These are phyloP conservation scores for Phylloboletellus chloephorus DNA, from an alignment of 1,284 basidiomycete genomes.

Conservation along the genomic window DNA sequence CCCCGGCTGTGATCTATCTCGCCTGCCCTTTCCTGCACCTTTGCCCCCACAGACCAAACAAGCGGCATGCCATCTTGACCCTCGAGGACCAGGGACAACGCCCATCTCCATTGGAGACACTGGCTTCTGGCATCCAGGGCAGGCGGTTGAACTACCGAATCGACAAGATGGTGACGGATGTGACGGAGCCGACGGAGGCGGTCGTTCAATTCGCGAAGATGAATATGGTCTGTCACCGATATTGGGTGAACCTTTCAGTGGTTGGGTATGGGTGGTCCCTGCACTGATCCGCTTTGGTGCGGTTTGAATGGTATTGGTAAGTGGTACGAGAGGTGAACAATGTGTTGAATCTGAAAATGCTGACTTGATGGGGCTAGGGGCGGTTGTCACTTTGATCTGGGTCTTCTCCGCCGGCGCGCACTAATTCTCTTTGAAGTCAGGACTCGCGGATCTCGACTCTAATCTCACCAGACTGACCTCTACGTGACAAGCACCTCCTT, in stretches of 20 bases:
- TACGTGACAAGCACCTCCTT: conserved; percentile 63
- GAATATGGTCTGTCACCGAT: conserved; percentile 21
- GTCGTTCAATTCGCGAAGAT: conserved; percentile 46
- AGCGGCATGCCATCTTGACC: conserved; percentile 67
- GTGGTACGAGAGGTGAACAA: conserved; percentile 18
- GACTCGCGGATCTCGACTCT: background rate
- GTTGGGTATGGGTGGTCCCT: conserved; percentile 9
- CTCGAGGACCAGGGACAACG: conserved; percentile 75
- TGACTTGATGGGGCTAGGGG: conserved; percentile 23
- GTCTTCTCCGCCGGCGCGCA: conserved; percentile 57
- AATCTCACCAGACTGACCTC: conserved; percentile 44
- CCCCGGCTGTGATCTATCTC: conserved; percentile 57
- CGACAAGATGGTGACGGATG: conserved; percentile 45
- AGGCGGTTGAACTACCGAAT: conserved; percentile 59
- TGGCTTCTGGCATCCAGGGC: conserved; percentile 65
- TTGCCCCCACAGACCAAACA: conserved; percentile 79
- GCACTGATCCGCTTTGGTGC: conserved; percentile 24
- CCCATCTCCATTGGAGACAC: conserved; percentile 79
- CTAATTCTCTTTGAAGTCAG: conserved; percentile 34
- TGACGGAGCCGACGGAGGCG: conserved; percentile 37
- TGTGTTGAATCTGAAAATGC: conserved; percentile 15
- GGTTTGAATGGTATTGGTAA: conserved; percentile 24
- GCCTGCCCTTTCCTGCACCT: conserved; percentile 36
- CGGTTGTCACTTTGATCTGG: conserved; percentile 30
- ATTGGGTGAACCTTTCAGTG: conserved; percentile 12